Evolutionary conservation across 805 yeast genomes (phyloP).

Genomic region (Saccharomyces mikatae): DNA sequence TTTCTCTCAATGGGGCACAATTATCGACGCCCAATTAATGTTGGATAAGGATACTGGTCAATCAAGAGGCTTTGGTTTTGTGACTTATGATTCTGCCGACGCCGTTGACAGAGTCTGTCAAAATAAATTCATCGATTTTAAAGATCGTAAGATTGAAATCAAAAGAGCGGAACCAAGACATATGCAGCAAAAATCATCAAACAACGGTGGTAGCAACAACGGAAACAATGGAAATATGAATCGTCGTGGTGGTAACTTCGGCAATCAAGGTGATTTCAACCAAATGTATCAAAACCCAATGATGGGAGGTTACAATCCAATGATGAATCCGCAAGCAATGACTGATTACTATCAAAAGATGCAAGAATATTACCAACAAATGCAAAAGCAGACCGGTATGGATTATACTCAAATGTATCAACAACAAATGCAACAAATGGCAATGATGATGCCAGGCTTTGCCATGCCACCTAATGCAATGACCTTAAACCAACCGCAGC

Average conservation of each 20-base stretch:
- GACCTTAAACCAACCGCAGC: conserved; percentile 3
- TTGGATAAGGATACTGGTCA: conserved; percentile 95
- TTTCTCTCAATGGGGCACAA: conserved; percentile 81
- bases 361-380: conserved; percentile 42
- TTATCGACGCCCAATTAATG: conserved; percentile 94
- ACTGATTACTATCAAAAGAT: conserved; percentile 57
- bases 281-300: conserved; percentile 28
- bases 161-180: conserved; percentile 81
- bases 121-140: conserved; percentile 71
- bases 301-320: conserved; percentile 30
- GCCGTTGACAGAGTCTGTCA: conserved; percentile 87
- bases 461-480: conserved; percentile 16
- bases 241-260: conserved; percentile 9
- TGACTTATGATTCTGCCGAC: conserved; percentile 88
- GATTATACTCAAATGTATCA: conserved; percentile 31
- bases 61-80: conserved; percentile 95
- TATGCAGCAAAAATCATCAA: conserved; percentile 38
- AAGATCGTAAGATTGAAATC: conserved; percentile 80
- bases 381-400: conserved; percentile 31
- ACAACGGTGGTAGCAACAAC: conserved; percentile 21
- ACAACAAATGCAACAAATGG: conserved; percentile 34
- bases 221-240: conserved; percentile 10
- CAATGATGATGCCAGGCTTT: conserved; percentile 28
- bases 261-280: conserved; percentile 12
- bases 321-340: conserved; percentile 47